phyloP scores from a whole-genome alignment of 768 basidiomycete species.

The Rhizopogon sp. region DNA sequence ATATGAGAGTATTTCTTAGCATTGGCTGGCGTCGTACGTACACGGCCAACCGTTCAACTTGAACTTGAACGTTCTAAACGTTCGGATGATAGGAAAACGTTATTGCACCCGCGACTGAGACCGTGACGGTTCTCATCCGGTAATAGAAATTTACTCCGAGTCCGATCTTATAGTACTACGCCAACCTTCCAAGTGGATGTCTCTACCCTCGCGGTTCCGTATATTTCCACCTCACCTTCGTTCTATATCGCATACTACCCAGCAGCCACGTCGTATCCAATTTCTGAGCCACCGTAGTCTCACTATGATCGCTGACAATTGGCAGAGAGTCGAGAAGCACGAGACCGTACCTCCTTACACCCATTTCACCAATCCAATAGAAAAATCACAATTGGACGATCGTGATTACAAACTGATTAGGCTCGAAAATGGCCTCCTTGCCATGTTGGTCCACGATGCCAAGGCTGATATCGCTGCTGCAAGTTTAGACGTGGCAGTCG shows the following conservation, averaged over 20 bases:
- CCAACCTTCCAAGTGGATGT: not conserved
- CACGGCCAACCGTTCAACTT: no score
- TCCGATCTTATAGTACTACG: no score
- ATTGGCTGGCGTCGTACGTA: no score
- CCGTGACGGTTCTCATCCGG: constrained; percentile 15
- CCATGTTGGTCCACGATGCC: constrained; percentile 75
- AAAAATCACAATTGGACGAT: constrained; percentile 74
- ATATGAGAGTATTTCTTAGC: no score
- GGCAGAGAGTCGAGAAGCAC: constrained; percentile 12
- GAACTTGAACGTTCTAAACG: no score
- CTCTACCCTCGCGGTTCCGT: not conserved
- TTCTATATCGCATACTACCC: not conserved
- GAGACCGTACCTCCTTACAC: constrained; percentile 38
- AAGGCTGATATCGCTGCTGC: constrained; percentile 94
- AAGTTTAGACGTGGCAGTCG: constrained; percentile 90
- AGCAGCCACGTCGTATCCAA: not conserved
- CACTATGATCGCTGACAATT: constrained; percentile 19
- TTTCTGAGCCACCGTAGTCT: constrained; percentile 9
- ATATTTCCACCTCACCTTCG: not conserved
- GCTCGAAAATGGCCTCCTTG: constrained; percentile 88
- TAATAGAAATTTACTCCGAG: constrained; percentile 16
- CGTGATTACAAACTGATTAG: constrained; percentile 76
- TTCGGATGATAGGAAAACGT: no score
- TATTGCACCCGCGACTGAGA: not conserved
- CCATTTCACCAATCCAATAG: constrained; percentile 54